Evolutionary conservation across 768 basidiomycete species (phyloP).

Genomic region (Lactarius psammicola): DNA sequence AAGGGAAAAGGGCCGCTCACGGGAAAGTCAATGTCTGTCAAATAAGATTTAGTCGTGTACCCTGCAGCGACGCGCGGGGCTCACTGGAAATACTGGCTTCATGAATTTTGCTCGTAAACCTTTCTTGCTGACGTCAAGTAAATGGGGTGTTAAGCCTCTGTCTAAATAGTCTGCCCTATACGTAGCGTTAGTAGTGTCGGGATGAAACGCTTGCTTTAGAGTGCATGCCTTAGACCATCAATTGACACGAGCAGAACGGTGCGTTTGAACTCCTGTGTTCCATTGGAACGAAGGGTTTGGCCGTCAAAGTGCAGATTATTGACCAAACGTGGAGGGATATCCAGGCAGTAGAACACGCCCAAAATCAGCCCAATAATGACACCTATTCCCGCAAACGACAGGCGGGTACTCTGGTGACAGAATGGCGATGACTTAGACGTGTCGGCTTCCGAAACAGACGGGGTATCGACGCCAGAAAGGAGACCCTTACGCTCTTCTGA

Average conservation of each 20-base stretch:
- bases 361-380: constrained; percentile 16
- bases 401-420: constrained; percentile 2
- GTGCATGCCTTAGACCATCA: constrained; percentile 65
- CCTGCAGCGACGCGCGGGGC: constrained; percentile 30
- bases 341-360: constrained; percentile 8
- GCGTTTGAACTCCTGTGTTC: constrained; percentile 77
- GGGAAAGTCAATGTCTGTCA: constrained; percentile 84
- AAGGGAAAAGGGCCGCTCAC: constrained; percentile 44
- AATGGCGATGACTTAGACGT: background rate
- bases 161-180: constrained; percentile 83
- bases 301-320: constrained; percentile 38
- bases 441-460: background rate
- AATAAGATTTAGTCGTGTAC: constrained; percentile 15
- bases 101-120: constrained; percentile 88
- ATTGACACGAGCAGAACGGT: constrained; percentile 86
- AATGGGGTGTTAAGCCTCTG: constrained; percentile 78
- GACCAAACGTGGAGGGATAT: constrained; percentile 3
- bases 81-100: constrained; percentile 83
- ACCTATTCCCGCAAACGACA: constrained; percentile 14
- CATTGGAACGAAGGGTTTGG: constrained; percentile 60
- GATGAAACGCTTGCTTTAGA: background rate
- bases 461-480: constrained; percentile 23
- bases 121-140: constrained; percentile 74
- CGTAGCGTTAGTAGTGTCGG: background rate
- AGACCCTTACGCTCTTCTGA: constrained; percentile 31